A percentile compares a stretch with the other conserved stretches of the same genome.
Evolutionary conservation across 176 grass and related monocot species (phyloP).

Genomic region (Eleusine coracana): DNA sequence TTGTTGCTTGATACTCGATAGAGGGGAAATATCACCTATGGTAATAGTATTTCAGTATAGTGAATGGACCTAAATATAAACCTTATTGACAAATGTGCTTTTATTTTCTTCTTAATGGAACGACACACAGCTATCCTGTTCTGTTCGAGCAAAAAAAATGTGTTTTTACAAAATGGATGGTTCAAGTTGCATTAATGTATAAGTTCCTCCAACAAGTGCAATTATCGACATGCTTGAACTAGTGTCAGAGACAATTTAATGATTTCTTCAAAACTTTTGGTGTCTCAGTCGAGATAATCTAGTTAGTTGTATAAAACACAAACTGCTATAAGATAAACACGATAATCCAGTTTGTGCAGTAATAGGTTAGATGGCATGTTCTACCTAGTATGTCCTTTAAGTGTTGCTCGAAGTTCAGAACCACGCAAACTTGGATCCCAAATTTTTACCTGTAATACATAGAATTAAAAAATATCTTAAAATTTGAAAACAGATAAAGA

Average conservation of each 20-base stretch:
- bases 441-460: constrained; percentile 76
- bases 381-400: constrained; percentile 97
- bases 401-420: constrained; percentile 94
- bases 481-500: constrained; percentile 25
- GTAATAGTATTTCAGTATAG: background rate
- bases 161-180: constrained; percentile 27
- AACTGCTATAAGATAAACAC: background rate
- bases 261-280: constrained; percentile 13
- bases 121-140: no score
- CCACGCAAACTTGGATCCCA: constrained; percentile 99
- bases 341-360: constrained; percentile 26
- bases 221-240: background rate
- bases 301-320: constrained; percentile 5
- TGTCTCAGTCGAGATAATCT: constrained; percentile 10
- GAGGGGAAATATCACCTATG: background rate
- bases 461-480: constrained; percentile 24
- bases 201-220: constrained; percentile 1
- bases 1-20: constrained; percentile 1
- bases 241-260: background rate
- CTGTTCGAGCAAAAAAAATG: background rate
- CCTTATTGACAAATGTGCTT: constrained; percentile 6
- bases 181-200: constrained; percentile 21
- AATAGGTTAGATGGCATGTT: constrained; percentile 1
- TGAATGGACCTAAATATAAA: constrained; percentile 9
- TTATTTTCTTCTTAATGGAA: background rate